Evolutionary conservation across 2,329 filamentous ascomycete genomes (phyloP), one percentile per base, ranked within the genome.

Genomic region (Neurospora sp.): DNA sequence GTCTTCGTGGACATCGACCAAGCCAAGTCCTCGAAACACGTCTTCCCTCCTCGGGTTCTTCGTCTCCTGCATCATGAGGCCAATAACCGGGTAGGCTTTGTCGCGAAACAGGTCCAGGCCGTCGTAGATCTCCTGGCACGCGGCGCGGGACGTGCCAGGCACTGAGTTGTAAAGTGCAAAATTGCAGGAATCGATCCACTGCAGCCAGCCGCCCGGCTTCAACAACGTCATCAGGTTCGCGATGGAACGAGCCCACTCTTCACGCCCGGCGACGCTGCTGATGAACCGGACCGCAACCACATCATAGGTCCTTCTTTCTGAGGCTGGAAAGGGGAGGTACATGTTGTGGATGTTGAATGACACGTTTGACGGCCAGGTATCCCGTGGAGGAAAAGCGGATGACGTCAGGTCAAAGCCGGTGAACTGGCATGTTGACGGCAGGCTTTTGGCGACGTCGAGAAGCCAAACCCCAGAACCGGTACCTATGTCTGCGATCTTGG

Each of bases 221-320:
- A 74, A 70, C 19, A 74, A 70, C 81, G 70, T 74, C 36, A 62
- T 70, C 67, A 73, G 66, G 67, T 72, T 73, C 33, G 19, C 42
- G 17, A 73, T 68, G 52, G 71, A 68, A 38, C 58, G 67, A 13
- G 46, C 36, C 67, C 73, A 74, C 8, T 73, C 72, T n/a, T 68
- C 69, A 38, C 71, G 72, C 46, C 70, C 69, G 66, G 71, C 71
- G 36, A 73, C 73, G 66, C 72, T 72, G 72, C 73, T 76, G 58
- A 75, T 70, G 69, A 77, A 75, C 33, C 76, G 75, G 38, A 73
- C 73, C 6, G 75, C 73, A 17, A 77, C 76, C 15, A 76, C 42
- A 68, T 77, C 76, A 66, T 76, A 77, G 42, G 73, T 73, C 4
- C 73, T 73, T 23, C 68, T 39, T 38, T 76, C 73, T 9, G 70